Conservation (phyloP, 257 asterid genomes). For the Gentiana macrophylla region DNA sequence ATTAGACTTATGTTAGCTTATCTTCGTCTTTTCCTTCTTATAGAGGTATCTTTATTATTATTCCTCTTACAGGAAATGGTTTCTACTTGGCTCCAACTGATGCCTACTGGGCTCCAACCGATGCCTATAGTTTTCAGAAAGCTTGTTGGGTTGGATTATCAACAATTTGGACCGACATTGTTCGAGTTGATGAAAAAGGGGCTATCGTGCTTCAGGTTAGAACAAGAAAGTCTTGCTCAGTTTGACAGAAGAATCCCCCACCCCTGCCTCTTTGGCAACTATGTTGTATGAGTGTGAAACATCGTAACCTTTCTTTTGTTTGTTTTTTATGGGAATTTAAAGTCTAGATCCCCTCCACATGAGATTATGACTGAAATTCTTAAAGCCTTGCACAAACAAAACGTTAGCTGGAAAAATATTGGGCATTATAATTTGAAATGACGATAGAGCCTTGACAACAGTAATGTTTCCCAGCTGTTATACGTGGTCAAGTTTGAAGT, state of each 20-base stretch:
- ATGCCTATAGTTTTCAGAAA: slow-evolving; percentile 44
- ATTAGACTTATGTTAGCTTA: no score
- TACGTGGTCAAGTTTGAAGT: slow-evolving; percentile 80
- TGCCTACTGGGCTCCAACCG: neutral
- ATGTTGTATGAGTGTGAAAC: neutral
- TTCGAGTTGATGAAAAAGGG: slow-evolving; percentile 66
- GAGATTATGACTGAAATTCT: slow-evolving; percentile 94
- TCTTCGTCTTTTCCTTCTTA: no score
- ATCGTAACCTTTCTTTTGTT: neutral
- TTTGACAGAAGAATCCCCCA: neutral
- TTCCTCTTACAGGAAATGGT: slow-evolving; percentile 38
- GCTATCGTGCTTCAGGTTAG: slow-evolving; percentile 95
- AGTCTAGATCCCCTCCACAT: slow-evolving; percentile 93
- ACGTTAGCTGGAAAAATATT: slow-evolving; percentile 70
- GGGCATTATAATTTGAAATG: slow-evolving; percentile 94
- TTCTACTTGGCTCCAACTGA: slow-evolving; percentile 19
- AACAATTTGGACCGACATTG: slow-evolving; percentile 56
- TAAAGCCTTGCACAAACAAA: slow-evolving; percentile 68
- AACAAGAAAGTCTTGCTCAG: slow-evolving; percentile 8
- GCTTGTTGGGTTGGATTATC: slow-evolving; percentile 52
- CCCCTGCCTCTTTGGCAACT: no score
- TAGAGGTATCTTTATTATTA: no score
- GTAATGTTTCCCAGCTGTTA: slow-evolving; percentile 26
- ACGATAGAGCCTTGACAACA: slow-evolving; percentile 59
- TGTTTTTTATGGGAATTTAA: slow-evolving; percentile 11